A percentile compares a stretch with the other conserved stretches of the same genome.
Evolutionary conservation across 1,284 basidiomycete species (phyloP).

Genomic region (Lentinula novae-zelandiae): DNA sequence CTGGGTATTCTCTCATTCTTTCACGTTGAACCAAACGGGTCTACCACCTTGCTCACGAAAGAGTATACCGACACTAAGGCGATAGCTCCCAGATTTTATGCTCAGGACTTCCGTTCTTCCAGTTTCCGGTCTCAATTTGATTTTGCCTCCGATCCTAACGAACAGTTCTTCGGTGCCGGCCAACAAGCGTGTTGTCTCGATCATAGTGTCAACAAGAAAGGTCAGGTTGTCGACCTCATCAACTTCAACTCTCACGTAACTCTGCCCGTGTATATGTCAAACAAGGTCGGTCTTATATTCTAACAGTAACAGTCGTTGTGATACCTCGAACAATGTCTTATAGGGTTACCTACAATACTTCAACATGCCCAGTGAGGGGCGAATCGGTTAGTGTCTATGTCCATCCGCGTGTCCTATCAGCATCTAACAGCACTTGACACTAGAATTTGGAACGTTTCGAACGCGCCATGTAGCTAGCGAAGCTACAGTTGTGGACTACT

Average conservation of each 20-base stretch:
- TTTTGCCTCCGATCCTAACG: slow-evolving; percentile 31
- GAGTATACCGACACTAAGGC: slow-evolving; percentile 37
- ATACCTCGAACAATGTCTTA: neutral
- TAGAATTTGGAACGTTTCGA: slow-evolving; percentile 33
- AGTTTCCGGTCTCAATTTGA: slow-evolving; percentile 35
- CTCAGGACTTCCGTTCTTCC: slow-evolving; percentile 31
- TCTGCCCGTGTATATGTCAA: slow-evolving; percentile 38
- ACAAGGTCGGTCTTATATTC: slow-evolving; percentile 23
- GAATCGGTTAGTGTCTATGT: slow-evolving; percentile 25
- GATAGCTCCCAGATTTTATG: slow-evolving; percentile 31
- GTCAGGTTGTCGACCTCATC: slow-evolving; percentile 36
- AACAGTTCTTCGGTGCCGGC: slow-evolving; percentile 36
- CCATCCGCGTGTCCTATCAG: neutral
- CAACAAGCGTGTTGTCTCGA: slow-evolving; percentile 40
- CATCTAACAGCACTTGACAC: neutral
- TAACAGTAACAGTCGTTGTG: neutral
- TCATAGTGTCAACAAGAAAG: slow-evolving; percentile 39
- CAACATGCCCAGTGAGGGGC: slow-evolving; percentile 38
- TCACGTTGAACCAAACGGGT: slow-evolving; percentile 30
- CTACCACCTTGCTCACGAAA: slow-evolving; percentile 28
- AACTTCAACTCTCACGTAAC: slow-evolving; percentile 41
- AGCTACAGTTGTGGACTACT: slow-evolving; percentile 37
- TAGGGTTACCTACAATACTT: slow-evolving; percentile 39
- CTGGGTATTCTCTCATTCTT: slow-evolving; percentile 31
- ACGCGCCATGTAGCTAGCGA: slow-evolving; percentile 35